Evolutionary conservation across 345 rosid genomes (phyloP).

Genomic region (Capsella bursapastoris): DNA sequence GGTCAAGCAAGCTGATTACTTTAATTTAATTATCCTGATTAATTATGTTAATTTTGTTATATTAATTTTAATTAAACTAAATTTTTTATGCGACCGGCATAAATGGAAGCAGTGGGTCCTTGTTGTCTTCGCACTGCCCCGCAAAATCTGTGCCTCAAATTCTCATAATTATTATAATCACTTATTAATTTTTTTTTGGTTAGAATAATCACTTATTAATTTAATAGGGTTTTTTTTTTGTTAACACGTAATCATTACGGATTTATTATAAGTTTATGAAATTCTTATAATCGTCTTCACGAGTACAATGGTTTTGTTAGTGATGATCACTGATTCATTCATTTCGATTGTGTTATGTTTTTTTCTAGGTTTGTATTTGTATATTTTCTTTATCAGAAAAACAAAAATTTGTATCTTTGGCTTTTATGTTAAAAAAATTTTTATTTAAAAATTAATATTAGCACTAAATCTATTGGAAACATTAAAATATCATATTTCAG

Average conservation of each 20-base stretch:
- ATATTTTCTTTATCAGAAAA: background rate
- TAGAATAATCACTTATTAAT: too few relatives aligned
- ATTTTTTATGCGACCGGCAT: background rate
- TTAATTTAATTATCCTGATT: too few relatives aligned
- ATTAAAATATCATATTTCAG: too few relatives aligned
- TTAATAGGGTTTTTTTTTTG: too few relatives aligned
- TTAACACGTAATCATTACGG: background rate
- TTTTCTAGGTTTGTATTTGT: background rate
- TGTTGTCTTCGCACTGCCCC: slow-evolving; percentile 20
- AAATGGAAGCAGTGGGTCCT: slow-evolving; percentile 14
- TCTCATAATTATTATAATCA: too few relatives aligned
- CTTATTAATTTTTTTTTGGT: too few relatives aligned
- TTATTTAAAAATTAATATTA: too few relatives aligned
- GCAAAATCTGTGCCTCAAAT: slow-evolving; percentile 12
- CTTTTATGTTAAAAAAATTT: too few relatives aligned
- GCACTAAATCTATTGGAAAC: too few relatives aligned
- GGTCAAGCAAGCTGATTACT: background rate
- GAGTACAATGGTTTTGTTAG: slow-evolving; percentile 14
- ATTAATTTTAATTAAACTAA: too few relatives aligned
- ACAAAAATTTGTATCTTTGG: too few relatives aligned
- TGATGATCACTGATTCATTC: background rate
- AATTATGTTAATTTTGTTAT: too few relatives aligned
- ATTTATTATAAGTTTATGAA: background rate
- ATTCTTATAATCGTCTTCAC: background rate
- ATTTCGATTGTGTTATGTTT: background rate